phyloP scores from a whole-genome alignment of 1,139 yeast species.

The Yamadazyma sp. region DNA sequence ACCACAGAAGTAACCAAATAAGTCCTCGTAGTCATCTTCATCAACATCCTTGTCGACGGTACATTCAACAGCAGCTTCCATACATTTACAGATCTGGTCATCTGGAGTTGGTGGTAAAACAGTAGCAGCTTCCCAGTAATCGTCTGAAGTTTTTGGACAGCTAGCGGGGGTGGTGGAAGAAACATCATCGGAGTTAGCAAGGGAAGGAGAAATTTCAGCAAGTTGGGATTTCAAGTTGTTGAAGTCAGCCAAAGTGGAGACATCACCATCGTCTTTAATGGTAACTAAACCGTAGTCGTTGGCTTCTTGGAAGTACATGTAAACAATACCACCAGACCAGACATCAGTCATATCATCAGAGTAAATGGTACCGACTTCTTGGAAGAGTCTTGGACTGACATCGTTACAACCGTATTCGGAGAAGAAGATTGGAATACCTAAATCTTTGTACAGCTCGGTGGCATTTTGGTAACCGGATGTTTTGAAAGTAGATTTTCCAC shows the following conservation, averaged over 20 bases:
- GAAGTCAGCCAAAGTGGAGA: conserved; percentile 47
- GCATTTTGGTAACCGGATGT: conserved; percentile 69
- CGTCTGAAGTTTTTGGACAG: conserved; percentile 39
- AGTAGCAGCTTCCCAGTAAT: conserved; percentile 41
- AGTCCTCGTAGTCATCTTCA: conserved; percentile 32
- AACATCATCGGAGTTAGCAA: conserved; percentile 29
- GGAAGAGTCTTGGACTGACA: conserved; percentile 61
- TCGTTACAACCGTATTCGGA: conserved; percentile 82
- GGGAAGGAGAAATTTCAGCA: conserved; percentile 39
- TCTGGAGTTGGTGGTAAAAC: conserved; percentile 49
- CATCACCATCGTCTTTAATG: conserved; percentile 35
- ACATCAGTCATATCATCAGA: conserved; percentile 50
- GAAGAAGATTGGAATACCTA: conserved; percentile 78
- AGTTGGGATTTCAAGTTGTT: conserved; percentile 56
- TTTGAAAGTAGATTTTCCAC: conserved; percentile 68
- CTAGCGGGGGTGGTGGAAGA: conserved; percentile 26
- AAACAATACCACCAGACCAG: conserved; percentile 91
- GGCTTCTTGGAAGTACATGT: conserved; percentile 83
- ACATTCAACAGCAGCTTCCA: conserved; percentile 35
- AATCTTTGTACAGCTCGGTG: conserved; percentile 59
- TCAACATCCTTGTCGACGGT: conserved; percentile 34
- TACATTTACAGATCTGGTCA: conserved; percentile 38
- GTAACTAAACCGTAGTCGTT: conserved; percentile 79
- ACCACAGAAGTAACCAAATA: conserved; percentile 36
- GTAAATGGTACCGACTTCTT: conserved; percentile 60